phyloP scores from a whole-genome alignment of 2,329 filamentous ascomycete species.

The Stagonosporopsis rhizophila region DNA sequence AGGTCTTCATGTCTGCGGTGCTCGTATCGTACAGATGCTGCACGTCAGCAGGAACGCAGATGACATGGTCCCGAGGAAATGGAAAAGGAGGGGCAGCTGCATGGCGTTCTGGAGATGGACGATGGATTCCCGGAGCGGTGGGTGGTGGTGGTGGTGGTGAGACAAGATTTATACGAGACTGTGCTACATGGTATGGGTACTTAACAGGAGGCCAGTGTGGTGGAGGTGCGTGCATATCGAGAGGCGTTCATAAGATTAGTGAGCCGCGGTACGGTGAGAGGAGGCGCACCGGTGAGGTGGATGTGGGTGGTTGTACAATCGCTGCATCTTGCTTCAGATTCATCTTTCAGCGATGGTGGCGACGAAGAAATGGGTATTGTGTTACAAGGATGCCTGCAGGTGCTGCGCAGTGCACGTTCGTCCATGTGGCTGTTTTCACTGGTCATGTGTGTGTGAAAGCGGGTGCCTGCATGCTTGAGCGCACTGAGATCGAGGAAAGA shows the following conservation, averaged over 20 bases:
- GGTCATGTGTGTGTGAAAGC: conserved; percentile 21
- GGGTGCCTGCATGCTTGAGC: conserved; percentile 23
- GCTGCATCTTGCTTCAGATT: conserved; percentile 10
- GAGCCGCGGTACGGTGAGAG: not conserved
- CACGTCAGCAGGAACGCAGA: conserved; percentile 15
- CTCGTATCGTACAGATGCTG: conserved; percentile 21
- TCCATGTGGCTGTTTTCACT: conserved; percentile 14
- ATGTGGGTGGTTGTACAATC: conserved; percentile 5
- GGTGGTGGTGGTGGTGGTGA: conserved; percentile 16
- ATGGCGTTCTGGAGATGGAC: conserved; percentile 20
- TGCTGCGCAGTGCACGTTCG: conserved; percentile 20
- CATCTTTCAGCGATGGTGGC: conserved; percentile 3
- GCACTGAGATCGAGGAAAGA: conserved; percentile 20
- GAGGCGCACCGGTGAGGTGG: not conserved
- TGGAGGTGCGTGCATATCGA: not conserved
- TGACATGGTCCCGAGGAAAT: conserved; percentile 7
- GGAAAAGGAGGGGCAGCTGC: conserved; percentile 18
- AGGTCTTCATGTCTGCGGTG: conserved; percentile 4
- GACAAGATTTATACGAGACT: conserved; percentile 13
- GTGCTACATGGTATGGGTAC: conserved; percentile 9
- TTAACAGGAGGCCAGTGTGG: conserved; percentile 11
- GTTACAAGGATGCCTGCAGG: conserved; percentile 5
- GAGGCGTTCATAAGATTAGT: not conserved
- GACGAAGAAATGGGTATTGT: conserved; percentile 12
- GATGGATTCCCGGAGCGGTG: conserved; percentile 4